Base-by-base conservation (phyloP, 371 early-diverging fungal species). In the Mortierella sp. region DNA sequence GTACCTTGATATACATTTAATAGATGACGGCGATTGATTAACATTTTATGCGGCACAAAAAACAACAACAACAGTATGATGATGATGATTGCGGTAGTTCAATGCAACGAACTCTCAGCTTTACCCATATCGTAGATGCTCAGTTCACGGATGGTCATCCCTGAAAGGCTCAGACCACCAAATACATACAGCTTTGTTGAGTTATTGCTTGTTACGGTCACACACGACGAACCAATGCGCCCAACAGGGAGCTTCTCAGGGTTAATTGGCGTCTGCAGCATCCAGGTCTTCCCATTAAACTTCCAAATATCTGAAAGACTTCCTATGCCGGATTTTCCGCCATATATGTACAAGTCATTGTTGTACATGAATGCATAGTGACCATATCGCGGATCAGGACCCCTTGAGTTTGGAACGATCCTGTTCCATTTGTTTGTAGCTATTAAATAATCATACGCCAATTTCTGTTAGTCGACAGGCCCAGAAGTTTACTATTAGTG, bases 351-450 rank as follows among this genome's bases (percentile, higher is more conserved):
- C 15, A 81, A 15, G 17, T 75, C 66, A 12, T 43, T 42, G 37
- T 72, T 66, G 56, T 71, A 37, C 53, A 81, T 63, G 57, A 81
- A 81, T 2, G 75, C 59, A 37, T 47, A 81, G 53, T 81, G 81
- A 5, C 81, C 75, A 23, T 81, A 81, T 19, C 81, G 75, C 9
- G 75, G 66, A 15, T 64, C 66, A 3, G 81, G 81, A 2, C 58
- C 53, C 26, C 49, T 67, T 1, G 49, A 45, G 28, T 23, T 58
- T 53, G 35, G 6, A 10, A 28, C 43, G 42, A 81, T 63, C 55
- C 58, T 72, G 61, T 43, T 63, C 81, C 81, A 81, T 43, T 63
- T 81, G 72, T 75, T 75, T 19, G 75, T 55, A 0, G 58, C 75
- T 77, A 45, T 2, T 15, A 23, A 17, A 40, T 12, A 32, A 49